Evolutionary conservation across 2,329 filamentous ascomycete species (phyloP), one percentile per base, ranked within the genome.

Genomic region (Pseudodiploospora longispora): DNA sequence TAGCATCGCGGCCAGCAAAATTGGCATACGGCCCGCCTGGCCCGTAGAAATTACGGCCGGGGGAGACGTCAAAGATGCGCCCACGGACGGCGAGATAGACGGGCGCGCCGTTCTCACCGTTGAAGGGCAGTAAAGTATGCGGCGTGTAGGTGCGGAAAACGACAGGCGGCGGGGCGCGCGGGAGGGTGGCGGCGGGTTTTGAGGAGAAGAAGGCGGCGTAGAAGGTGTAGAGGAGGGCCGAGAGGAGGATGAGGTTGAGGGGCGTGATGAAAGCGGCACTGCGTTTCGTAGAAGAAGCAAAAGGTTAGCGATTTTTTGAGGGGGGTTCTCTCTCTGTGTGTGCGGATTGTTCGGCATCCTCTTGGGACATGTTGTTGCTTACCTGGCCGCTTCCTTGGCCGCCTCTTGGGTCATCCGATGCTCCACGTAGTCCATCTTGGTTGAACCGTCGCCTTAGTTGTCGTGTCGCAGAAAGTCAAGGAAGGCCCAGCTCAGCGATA

Each of bases 21-120:
- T 97, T 97, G 64, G 83, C 83, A 65, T 98, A 98, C 2, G 91
- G 89, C 0, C 91, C 91, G 9, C 89, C 90, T 19, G 93, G 93
- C 4, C 93, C 93, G 68, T 98, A 98, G 66, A 97, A 97, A 71
- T 94, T 90, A 59, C 84, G 80, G 27, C 93, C 91, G 10, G 81
- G 70, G 0, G 83, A 81, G 27, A 97, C 91, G 62, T 98, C 93
- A 62, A 96, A 97, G 51, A 97, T 83, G 41, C 81, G 82, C 42
- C 93, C 90, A 36, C 88, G 85, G 12, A 97, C 89, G n/a, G 88
- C 86, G 40, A 98, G 78, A 67, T 87, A 95, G 45, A 97, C 87
- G 40, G 87, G 87, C 53, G 70, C 71, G 56, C 75, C 76, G 57
- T 85, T 75, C 43, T 73, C 69, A 61, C 93, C 93, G 68, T 91